phyloP scores from a whole-genome alignment of 139 green algal species.

The Closterium sp. region DNA sequence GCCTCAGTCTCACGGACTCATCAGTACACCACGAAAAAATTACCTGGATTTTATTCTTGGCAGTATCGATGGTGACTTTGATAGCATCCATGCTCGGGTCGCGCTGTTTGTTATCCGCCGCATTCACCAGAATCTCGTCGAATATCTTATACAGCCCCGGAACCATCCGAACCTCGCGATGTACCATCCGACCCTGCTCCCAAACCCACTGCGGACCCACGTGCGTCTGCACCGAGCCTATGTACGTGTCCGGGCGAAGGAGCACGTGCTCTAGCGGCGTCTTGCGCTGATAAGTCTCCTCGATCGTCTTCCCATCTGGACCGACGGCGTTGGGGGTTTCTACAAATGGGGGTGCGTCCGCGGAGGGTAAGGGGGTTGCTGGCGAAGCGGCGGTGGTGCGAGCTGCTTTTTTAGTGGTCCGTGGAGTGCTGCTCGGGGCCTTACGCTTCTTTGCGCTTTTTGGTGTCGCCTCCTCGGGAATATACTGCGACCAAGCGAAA shows the following conservation, averaged over 20 bases:
- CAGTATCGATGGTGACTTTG: slow-evolving; percentile 66
- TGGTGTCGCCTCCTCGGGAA: not conserved
- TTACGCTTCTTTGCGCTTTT: not conserved
- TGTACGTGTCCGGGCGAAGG: slow-evolving; percentile 94
- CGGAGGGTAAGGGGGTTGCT: not conserved
- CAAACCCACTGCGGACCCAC: slow-evolving; percentile 87
- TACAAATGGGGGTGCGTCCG: not conserved
- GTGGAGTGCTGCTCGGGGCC: not conserved
- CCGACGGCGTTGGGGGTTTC: not conserved
- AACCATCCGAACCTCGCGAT: slow-evolving; percentile 68
- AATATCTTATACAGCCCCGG: slow-evolving; percentile 99
- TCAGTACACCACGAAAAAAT: not conserved
- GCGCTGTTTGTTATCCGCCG: slow-evolving; percentile 96
- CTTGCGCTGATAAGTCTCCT: slow-evolving; percentile 98
- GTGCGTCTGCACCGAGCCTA: slow-evolving; percentile 89
- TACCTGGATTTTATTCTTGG: slow-evolving; percentile 66
- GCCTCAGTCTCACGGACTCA: no score
- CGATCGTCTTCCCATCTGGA: slow-evolving; percentile 68
- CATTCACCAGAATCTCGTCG: slow-evolving; percentile 99
- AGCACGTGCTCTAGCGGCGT: slow-evolving; percentile 98
- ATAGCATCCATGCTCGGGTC: slow-evolving; percentile 90
- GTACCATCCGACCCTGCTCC: slow-evolving; percentile 67
- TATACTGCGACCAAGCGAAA: not conserved
- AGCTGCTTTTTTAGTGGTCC: not conserved
- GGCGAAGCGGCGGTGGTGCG: not conserved